Evolutionary conservation across 2,329 filamentous ascomycete species (phyloP).

Genomic region (Fusarium sp.): DNA sequence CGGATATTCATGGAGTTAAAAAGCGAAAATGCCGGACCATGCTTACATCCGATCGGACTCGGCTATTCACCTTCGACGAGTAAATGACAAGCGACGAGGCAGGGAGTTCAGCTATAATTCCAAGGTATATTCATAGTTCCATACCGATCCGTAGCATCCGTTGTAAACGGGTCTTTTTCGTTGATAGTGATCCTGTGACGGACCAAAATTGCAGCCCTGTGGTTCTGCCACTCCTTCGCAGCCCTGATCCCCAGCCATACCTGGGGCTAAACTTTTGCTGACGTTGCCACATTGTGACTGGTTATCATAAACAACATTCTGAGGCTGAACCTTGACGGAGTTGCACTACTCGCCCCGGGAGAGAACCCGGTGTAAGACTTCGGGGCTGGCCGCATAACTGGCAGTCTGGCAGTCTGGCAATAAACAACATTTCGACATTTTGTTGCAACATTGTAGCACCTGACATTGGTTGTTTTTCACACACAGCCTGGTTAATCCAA

Average conservation of each 20-base stretch:
- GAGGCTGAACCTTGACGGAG: slow-evolving; percentile 18
- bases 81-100: slow-evolving; percentile 22
- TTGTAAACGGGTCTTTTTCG: slow-evolving; percentile 46
- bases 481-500: not conserved
- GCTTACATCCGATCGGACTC: slow-evolving; percentile 40
- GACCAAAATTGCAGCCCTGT: slow-evolving; percentile 43
- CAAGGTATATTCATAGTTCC: not conserved
- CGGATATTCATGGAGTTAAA: slow-evolving; percentile 27
- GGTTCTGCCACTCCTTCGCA: slow-evolving; percentile 9
- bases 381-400: slow-evolving; percentile 4
- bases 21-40: slow-evolving; percentile 36
- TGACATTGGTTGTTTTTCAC: slow-evolving; percentile 23
- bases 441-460: slow-evolving; percentile 8
- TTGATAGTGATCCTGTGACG: slow-evolving; percentile 40
- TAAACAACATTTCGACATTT: slow-evolving; percentile 7
- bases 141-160: slow-evolving; percentile 44
- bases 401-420: no score
- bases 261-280: slow-evolving; percentile 19
- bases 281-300: slow-evolving; percentile 28
- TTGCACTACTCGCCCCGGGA: slow-evolving; percentile 28
- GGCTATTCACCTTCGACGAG: slow-evolving; percentile 27
- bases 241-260: not conserved
- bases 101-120: slow-evolving; percentile 32
- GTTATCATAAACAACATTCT: slow-evolving; percentile 13
- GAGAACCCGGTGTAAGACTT: slow-evolving; percentile 13